Evolutionary conservation across 2,329 filamentous ascomycete species (phyloP).

Genomic region (Penicillium janthinellum): DNA sequence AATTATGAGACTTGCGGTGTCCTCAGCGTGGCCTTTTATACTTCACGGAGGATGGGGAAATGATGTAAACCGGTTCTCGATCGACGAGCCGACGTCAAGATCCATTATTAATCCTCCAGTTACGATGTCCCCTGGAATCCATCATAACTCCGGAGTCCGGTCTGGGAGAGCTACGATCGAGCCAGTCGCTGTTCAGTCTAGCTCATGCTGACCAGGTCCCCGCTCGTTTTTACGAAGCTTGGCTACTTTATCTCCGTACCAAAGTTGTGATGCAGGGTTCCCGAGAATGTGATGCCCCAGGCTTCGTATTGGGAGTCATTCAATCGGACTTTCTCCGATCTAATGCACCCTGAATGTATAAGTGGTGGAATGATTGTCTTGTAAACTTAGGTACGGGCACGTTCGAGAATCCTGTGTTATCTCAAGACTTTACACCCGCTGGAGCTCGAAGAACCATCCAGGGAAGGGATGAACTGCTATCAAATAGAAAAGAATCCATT

Average conservation of each 20-base stretch:
- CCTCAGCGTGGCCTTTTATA: slow-evolving; percentile 2
- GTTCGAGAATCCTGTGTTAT: not conserved
- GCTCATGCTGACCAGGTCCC: not conserved
- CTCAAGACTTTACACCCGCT: not conserved
- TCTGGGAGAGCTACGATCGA: not conserved
- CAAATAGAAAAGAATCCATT: not conserved
- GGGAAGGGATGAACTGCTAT: not conserved
- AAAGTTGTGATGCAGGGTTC: not conserved
- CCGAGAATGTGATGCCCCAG: too few species aligned
- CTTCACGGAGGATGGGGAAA: slow-evolving; percentile 6
- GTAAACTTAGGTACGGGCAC: not conserved
- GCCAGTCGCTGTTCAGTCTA: not conserved
- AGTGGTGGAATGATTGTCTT: not conserved
- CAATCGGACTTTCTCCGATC: not conserved
- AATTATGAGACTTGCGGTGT: not conserved
- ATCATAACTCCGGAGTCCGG: slow-evolving; percentile 7
- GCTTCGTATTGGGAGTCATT: not conserved
- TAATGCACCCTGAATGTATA: not conserved
- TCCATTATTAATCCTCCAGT: slow-evolving; percentile 10
- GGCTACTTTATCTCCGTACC: not conserved
- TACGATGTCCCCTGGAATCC: not conserved
- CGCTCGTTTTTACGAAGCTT: slow-evolving; percentile 1
- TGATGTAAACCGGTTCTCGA: slow-evolving; percentile 8
- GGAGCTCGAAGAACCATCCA: not conserved
- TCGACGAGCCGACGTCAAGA: not conserved